Conservation (phyloP, 2,329 filamentous ascomycete genomes). For the Claviceps fusiformis region DNA sequence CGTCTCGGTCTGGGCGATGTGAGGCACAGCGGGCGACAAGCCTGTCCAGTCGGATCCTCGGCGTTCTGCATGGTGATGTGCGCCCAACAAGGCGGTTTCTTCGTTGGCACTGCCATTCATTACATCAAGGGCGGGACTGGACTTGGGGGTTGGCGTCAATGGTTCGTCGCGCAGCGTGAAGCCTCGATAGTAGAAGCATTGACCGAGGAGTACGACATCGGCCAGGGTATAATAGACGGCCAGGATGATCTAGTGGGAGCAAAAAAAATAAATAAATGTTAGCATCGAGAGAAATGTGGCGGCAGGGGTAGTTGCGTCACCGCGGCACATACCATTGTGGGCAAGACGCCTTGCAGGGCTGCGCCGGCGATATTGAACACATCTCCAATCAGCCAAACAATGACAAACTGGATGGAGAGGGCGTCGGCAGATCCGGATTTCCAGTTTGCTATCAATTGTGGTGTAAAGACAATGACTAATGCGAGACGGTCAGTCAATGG, state of each 20-base stretch:
- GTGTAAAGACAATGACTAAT: slow-evolving; percentile 81
- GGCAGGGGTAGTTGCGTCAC: too few relatives aligned
- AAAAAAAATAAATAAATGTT: neutral
- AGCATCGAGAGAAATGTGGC: neutral
- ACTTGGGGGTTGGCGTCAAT: slow-evolving; percentile 28
- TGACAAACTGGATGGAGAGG: slow-evolving; percentile 79
- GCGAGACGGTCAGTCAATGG: neutral
- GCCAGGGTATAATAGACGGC: slow-evolving; percentile 88
- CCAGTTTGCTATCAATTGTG: slow-evolving; percentile 94
- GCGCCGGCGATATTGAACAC: slow-evolving; percentile 95
- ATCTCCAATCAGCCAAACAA: slow-evolving; percentile 87
- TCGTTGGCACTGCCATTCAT: slow-evolving; percentile 31
- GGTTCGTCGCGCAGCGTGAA: slow-evolving; percentile 51
- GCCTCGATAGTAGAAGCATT: slow-evolving; percentile 93
- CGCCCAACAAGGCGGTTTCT: slow-evolving; percentile 36
- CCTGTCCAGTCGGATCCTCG: slow-evolving; percentile 45
- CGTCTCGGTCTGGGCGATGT: slow-evolving; percentile 39
- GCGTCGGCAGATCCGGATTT: slow-evolving; percentile 73
- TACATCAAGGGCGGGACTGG: slow-evolving; percentile 15
- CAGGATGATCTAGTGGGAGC: slow-evolving; percentile 52
- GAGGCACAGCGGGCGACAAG: slow-evolving; percentile 70
- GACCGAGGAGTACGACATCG: slow-evolving; percentile 72
- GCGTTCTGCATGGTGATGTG: slow-evolving; percentile 30
- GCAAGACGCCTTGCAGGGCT: slow-evolving; percentile 77
- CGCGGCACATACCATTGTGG: slow-evolving; percentile 56